Evolutionary conservation across 2,329 filamentous ascomycete genomes (phyloP).

Genomic region (Claviceps fusiformis): DNA sequence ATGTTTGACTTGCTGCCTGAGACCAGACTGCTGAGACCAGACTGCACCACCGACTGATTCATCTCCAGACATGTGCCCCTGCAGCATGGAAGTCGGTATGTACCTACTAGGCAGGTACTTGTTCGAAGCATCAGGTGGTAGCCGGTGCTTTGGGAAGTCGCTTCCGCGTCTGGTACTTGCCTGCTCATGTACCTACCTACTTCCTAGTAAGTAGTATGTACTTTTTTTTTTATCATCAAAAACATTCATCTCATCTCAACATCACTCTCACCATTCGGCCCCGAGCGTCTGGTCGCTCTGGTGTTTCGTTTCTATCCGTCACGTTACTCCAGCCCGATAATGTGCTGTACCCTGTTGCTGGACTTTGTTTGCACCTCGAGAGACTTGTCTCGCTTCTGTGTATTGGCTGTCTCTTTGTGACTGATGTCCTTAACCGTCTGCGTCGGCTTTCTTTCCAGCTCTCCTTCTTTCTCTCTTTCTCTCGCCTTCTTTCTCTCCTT

Average conservation of each 20-base stretch:
- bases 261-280: background rate
- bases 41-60: background rate
- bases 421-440: background rate
- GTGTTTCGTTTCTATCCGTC: background rate
- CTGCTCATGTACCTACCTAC: background rate
- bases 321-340: background rate
- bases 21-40: background rate
- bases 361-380: background rate
- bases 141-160: too few relatives aligned
- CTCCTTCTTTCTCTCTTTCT: background rate
- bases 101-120: too few relatives aligned
- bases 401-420: background rate
- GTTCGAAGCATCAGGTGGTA: too few relatives aligned
- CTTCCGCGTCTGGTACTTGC: too few relatives aligned
- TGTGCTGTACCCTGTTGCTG: background rate
- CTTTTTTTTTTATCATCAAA: background rate
- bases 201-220: too few relatives aligned
- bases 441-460: background rate
- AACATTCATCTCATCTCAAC: too few relatives aligned
- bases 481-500: background rate
- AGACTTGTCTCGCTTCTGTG: background rate
- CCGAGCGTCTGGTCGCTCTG: background rate
- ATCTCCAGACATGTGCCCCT: background rate
- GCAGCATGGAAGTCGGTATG: background rate
- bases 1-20: background rate